Conservation (phyloP, 257 asterid genomes). For the Salvia miltiorrhiza region DNA sequence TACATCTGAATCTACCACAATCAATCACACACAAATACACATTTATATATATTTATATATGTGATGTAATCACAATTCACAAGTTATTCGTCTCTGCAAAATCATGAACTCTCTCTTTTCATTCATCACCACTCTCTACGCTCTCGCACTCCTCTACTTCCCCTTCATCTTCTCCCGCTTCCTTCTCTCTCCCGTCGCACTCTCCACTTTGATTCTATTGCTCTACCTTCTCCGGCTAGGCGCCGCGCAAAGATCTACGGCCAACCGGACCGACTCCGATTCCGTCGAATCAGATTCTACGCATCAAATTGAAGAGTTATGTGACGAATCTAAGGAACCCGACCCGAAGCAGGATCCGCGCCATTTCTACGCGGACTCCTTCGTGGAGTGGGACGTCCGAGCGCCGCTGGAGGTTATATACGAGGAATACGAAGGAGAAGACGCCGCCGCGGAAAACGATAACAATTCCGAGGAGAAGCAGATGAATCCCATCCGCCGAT, state of each 20-base stretch:
- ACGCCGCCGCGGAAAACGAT: conserved; percentile 19
- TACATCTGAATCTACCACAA: conserved; percentile 23
- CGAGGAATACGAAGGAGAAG: conserved; percentile 69
- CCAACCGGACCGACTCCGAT: neutral
- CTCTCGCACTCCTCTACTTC: conserved; percentile 53
- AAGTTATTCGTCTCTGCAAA: neutral
- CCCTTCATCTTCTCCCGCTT: conserved; percentile 34
- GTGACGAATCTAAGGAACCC: conserved; percentile 11
- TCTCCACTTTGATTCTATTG: conserved; percentile 52
- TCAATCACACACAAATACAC: neutral
- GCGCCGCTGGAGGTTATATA: conserved; percentile 92
- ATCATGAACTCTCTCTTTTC: conserved; percentile 48
- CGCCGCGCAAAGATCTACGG: conserved; percentile 35
- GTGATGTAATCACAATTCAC: neutral
- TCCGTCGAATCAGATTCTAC: neutral
- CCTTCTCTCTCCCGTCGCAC: conserved; percentile 49
- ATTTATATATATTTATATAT: neutral
- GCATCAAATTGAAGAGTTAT: conserved; percentile 1
- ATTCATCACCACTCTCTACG: conserved; percentile 50
- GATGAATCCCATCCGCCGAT: conserved; percentile 43
- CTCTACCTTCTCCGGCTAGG: conserved; percentile 67
- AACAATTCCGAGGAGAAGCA: conserved; percentile 33
- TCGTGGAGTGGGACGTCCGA: conserved; percentile 80
- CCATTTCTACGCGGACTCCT: conserved; percentile 25
- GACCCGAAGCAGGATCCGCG: neutral